Evolutionary conservation across 495 filamentous ascomycete genomes (phyloP), one percentile per base, ranked within the genome.

Genomic region (Halenospora varia): DNA sequence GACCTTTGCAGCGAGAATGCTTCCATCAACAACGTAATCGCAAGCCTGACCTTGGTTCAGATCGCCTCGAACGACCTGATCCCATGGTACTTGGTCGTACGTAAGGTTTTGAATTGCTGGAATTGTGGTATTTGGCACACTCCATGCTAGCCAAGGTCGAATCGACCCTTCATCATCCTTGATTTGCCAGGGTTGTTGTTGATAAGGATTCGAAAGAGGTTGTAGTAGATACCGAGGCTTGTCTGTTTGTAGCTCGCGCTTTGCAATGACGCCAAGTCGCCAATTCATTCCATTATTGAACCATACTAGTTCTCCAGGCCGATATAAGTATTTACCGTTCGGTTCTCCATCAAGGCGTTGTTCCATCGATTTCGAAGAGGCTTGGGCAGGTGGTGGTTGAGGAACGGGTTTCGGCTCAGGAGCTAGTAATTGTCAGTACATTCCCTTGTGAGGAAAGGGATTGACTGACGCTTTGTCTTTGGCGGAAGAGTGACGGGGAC

Each of bases 61-160:
- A 10, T 68, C 56, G 3, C 73, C 72, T 22, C 66, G 56, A 13
- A 68, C 18, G 11, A 80, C 65, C 17, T 64, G 67, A 51, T 75
- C 66, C 83, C 83, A 86, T 29, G 78, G 73, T 11, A 83, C 68
- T 40, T 69, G 70, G 2, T 81, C 77, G 61, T 76, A 86, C 11
- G 61, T 58, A 3, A 66, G 39, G 42, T 60, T 65, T 9, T 62
- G 52, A 2, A 75, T 56, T 17, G 35, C 55, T 25, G 53, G 19
- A 64, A 69, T 47, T 26, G 54, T 69, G 25, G 73, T 62, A 49
- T 61, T 52, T 3, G 83, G 83, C 20, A 77, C 77, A 53, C 75
- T 83, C 83, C 83, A 85, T 2, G 83, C 83, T 25, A 86, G 72
- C 82, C 82, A 86, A 2, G 83, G 83, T 20, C 82, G 71, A 13